Base-by-base conservation (phyloP, 805 yeast genomes). In the Candida adriatica region DNA sequence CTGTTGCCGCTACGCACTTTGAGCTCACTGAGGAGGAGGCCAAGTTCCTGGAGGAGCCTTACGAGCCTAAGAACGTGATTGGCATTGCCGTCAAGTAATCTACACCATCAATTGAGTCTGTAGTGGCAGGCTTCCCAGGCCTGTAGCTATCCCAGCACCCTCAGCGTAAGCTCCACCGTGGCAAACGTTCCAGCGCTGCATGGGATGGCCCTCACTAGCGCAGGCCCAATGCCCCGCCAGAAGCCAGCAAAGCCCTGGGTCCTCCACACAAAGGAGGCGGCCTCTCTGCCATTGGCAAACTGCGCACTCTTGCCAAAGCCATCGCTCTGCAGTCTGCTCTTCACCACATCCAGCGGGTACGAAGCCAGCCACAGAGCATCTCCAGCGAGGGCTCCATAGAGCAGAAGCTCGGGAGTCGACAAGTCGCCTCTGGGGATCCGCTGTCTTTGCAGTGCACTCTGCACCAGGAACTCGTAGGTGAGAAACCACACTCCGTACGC, bases 401-500 rank as follows among this genome's bases (percentile, higher is more conserved):
- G 40, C 52, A 96, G 84, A 41, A 90, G 68, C 46, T 81, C 81
- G 82, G 87, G 84, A 26, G 92, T 82, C 5, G 95, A 85, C 19
- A 92, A 75, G 26, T 86, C 86, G 8, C 60, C 56, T 55, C 98
- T 71, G 14, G 57, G 41, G 6, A 62, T 48, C 2, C 59, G 58
- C 6, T 37, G 30, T 13, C 37, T 37, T 4, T 66, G 59, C 8
- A 53, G 46, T 13, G 59, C 64, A 22, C 65, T 61, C 33, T 79
- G 74, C 28, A 92, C 76, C 41, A 92, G 64, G 8, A 86, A 92
- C 59, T 92, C 98, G 52, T 87, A 94, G 1, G 95, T 78, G 39
- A 87, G 64, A 59, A 92, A 92, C 63, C 90, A 88, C 15, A 75
- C 69, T 49, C 96, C 97, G 59, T 84, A 70, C 5, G 96, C 97